Evolutionary conservation across 495 filamentous ascomycete species (phyloP), one percentile per base, ranked within the genome.

Genomic region (Talaromyces stipitatus): DNA sequence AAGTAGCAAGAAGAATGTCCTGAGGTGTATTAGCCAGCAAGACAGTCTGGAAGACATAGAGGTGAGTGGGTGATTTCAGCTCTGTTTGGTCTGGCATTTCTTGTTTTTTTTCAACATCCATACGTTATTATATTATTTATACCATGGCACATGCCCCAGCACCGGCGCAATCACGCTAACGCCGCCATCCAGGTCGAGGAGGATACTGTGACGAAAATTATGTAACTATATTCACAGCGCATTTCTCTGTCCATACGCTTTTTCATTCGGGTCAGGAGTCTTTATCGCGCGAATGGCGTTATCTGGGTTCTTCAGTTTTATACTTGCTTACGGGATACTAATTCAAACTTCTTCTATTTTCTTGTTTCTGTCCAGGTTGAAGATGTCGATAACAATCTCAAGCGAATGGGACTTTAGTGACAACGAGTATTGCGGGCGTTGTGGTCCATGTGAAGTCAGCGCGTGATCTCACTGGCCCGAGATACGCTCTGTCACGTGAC

Each of bases 1-100:
- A 73, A 97, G 91, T 68, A 96, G 91, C 73, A 97, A 97, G 80
- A 97, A 97, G 85, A 97, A 96, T 66, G 86, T 99, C 18, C 75
- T 99, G 66, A 82, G 91, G 59, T 94, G 90, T 65, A 99, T 99
- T 67, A 86, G 87, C 54, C 90, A 95, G 68, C 90, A 97, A 72
- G 92, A 97, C 71, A 90, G 90, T 59, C 73, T 97, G 59, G 92
- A 97, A 73, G 92, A 97, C 67, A 94, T 96, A 84, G 92, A 97
- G 90, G 92, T 96, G 66, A 83, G 91, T 86, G 32, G 22, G 28
- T 2, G 10, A 23, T 3, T 2, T 36, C n/a, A 14, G 10, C 2
- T 2, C 52, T 55, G 18, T 55, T 52, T 32, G n/a, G 20, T 50
- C 36, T 55, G 22, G 30, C 54, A 12, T 56, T 12, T 59, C n/a